Base-by-base conservation (phyloP, 345 rosid genomes). In the Sapria himalayana region DNA sequence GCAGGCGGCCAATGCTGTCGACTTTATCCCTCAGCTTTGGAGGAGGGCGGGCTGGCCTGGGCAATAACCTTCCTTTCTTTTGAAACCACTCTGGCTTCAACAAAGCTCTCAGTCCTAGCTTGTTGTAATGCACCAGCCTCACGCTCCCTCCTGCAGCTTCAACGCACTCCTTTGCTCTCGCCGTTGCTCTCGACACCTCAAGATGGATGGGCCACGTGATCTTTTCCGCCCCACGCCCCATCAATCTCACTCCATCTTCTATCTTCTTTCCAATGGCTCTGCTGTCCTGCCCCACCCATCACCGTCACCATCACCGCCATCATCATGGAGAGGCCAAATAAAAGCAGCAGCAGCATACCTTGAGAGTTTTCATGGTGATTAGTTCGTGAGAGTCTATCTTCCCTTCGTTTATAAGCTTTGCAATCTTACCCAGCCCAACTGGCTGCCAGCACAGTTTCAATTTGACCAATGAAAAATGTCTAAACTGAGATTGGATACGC, bases 291-390 rank as follows among this genome's bases (percentile, higher is more conserved):
- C 1, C 19, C 2, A 24, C 15, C 21, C n/a, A n/a, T n/a, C n/a
- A n/a, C n/a, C n/a, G n/a, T n/a, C n/a, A n/a, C n/a, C n/a, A n/a
- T n/a, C n/a, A n/a, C n/a, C n/a, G n/a, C n/a, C n/a, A n/a, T n/a
- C n/a, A n/a, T n/a, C n/a, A n/a, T n/a, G n/a, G n/a, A n/a, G n/a
- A 12, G 15, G 5, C 7, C 29, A 51, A 33, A 50, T 5, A 25
- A 39, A 44, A 46, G 35, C 29, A 31, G 0, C 11, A 40, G 21
- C 7, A 44, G 23, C 22, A 1, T 55, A 79, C 95, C 86, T 73
- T 82, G 65, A 89, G 98, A 37, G 76, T 82, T 63, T 89, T 89
- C 95, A 84, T 89, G 1, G 98, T 89, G 46, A 89, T 77, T 42
- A 89, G 45, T 50, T 82, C 95, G 63, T 81, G 92, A n/a, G 93